These are phyloP conservation scores for Gyrodon lividus DNA, from an alignment of 768 basidiomycete genomes.

Conservation along the genomic window DNA sequence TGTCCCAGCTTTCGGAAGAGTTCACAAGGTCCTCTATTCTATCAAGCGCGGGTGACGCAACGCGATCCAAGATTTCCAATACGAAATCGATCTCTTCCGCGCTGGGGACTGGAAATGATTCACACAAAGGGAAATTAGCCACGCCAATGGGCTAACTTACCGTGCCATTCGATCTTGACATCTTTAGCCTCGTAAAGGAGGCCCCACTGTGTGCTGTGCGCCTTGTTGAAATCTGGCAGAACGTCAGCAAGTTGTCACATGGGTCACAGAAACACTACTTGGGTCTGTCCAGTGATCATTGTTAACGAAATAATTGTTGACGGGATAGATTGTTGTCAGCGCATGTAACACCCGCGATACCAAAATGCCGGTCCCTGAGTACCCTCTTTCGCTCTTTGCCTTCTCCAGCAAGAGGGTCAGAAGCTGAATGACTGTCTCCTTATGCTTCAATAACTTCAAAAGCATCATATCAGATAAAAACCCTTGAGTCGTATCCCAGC, in stretches of 20 bases:
- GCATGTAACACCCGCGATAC: constrained; percentile 75
- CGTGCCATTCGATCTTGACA: constrained; percentile 86
- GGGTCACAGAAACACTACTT: constrained; percentile 42
- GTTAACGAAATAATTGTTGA: constrained; percentile 81
- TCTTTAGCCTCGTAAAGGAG: constrained; percentile 74
- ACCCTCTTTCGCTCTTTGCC: constrained; percentile 87
- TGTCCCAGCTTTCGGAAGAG: constrained; percentile 57
- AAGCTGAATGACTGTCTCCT: constrained; percentile 60
- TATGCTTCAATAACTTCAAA: constrained; percentile 68
- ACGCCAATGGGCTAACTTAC: constrained; percentile 35
- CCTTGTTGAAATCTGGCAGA: constrained; percentile 55
- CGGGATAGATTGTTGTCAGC: constrained; percentile 70
- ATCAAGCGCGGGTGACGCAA: constrained; percentile 65
- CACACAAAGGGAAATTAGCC: background rate
- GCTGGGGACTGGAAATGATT: constrained; percentile 49
- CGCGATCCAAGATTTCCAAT: constrained; percentile 68
- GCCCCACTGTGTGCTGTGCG: constrained; percentile 77
- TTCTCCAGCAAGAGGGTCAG: constrained; percentile 68
- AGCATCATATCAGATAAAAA: constrained; percentile 1
- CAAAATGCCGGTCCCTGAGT: constrained; percentile 74
- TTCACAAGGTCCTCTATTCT: constrained; percentile 64
- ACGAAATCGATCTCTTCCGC: constrained; percentile 74
- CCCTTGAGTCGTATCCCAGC: background rate
- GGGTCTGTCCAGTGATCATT: constrained; percentile 73
- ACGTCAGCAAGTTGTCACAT: constrained; percentile 10